phyloP scores from a whole-genome alignment of 768 basidiomycete species.

The Lactarius sanguifluus region DNA sequence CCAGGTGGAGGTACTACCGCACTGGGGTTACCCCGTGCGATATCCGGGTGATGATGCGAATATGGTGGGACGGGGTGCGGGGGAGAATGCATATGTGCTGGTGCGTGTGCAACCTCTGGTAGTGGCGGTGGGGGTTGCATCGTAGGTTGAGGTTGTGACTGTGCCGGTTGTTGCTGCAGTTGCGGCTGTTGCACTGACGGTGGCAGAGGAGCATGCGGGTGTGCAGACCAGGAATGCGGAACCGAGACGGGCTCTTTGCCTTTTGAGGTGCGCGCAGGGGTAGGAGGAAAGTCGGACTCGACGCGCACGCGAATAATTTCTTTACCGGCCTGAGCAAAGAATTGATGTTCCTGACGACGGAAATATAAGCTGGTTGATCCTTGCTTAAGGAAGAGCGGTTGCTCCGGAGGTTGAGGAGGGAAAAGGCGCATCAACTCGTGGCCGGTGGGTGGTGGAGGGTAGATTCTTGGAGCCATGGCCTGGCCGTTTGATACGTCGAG shows the following conservation, averaged over 20 bases:
- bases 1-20: constrained; percentile 35
- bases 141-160: constrained; percentile 13
- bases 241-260: constrained; percentile 24
- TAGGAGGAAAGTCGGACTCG: constrained; percentile 55
- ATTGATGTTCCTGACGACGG: constrained; percentile 72
- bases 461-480: constrained; percentile 53
- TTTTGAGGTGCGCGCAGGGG: constrained; percentile 25
- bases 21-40: constrained; percentile 34
- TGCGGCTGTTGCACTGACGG: constrained; percentile 1
- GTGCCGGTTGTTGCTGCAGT: neutral
- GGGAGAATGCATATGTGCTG: constrained; percentile 26
- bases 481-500: constrained; percentile 59
- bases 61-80: constrained; percentile 35
- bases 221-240: constrained; percentile 20
- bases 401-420: constrained; percentile 62
- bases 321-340: constrained; percentile 75
- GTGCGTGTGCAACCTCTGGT: constrained; percentile 25
- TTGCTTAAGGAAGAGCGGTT: constrained; percentile 52
- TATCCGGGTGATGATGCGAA: constrained; percentile 38
- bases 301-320: constrained; percentile 75
- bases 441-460: constrained; percentile 74
- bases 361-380: constrained; percentile 75
- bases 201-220: constrained; percentile 34
- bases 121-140: constrained; percentile 24
- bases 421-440: constrained; percentile 87